Evolutionary conservation across 2,329 filamentous ascomycete species (phyloP), one percentile per base, ranked within the genome.

Genomic region (Alternaria longipes): DNA sequence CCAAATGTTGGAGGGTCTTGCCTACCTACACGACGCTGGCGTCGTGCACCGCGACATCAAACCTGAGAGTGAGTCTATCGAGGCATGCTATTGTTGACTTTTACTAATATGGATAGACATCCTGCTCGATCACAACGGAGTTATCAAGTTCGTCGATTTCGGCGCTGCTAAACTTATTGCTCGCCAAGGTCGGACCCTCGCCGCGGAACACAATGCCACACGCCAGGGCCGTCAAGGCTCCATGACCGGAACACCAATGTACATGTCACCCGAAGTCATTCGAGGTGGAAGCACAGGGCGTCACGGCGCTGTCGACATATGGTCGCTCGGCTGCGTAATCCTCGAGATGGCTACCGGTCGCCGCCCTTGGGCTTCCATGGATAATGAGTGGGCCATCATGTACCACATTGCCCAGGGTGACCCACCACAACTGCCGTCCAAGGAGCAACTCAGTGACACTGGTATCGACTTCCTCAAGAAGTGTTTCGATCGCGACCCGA

Each of bases 361-460:
- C 64, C 89, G 94, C 16, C 95, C 95, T 1, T 99, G 95, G 95
- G 93, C 93, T 26, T 93, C 90, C 66, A 88, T 98, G 47, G 95
- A 99, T 82, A 99, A 99, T 76, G 95, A 99, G 80, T 99, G 94
- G 93, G 95, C 95, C 42, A 98, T 99, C 82, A 99, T 99, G 95
- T 99, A 97, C 85, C 98, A 98, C 83, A 99, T 99, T 74, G 95
- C 95, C 1, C 94, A 97, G 77, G 95, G 95, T 66, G 97, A 97
- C 72, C 91, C 93, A 50, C 95, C 95, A 6, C 90, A 93, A 75
- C 84, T 97, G 57, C 95, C 95, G 2, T 85, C 87, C 1, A 78
- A 84, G 1, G 94, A 98, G 54, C 94, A 98, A 79, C 86, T 99
- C 65, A 95, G 91, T 73, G 86, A 90, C 0, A 81, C 88, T 57